Conservation (phyloP, 2,329 filamentous ascomycete species). For the Diaporthe humulicola region DNA sequence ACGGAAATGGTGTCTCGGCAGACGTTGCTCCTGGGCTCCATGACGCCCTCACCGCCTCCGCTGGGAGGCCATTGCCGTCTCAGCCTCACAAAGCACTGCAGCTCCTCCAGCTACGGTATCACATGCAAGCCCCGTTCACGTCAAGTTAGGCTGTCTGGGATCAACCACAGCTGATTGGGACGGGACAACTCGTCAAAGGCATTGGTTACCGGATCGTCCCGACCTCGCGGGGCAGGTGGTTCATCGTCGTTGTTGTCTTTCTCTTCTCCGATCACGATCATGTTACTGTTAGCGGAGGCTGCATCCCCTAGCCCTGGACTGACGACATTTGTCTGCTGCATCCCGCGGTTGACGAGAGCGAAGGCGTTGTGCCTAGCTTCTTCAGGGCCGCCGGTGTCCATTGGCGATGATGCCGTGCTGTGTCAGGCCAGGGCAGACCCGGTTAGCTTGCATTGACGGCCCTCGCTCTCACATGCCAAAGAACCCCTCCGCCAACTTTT, state of each 20-base stretch:
- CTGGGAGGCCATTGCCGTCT: not conserved
- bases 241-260: not conserved
- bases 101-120: not conserved
- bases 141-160: conserved; percentile 18
- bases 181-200: not conserved
- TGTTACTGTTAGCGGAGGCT: not conserved
- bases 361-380: conserved; percentile 12
- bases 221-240: not conserved
- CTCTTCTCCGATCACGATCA: not conserved
- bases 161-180: conserved; percentile 3
- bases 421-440: conserved; percentile 7
- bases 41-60: conserved; percentile 13
- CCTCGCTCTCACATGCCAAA: conserved; percentile 35
- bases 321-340: not conserved
- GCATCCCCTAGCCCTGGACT: not conserved
- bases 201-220: conserved; percentile 20
- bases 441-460: conserved; percentile 14
- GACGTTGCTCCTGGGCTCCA: not conserved
- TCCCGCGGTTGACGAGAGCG: not conserved
- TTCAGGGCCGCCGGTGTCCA: conserved; percentile 6
- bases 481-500: not conserved
- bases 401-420: conserved; percentile 5
- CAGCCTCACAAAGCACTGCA: conserved; percentile 9
- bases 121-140: conserved; percentile 23
- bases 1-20: conserved; percentile 20